Conservation (phyloP, 179 eudicot genomes). For the Patellifolia procumbens region DNA sequence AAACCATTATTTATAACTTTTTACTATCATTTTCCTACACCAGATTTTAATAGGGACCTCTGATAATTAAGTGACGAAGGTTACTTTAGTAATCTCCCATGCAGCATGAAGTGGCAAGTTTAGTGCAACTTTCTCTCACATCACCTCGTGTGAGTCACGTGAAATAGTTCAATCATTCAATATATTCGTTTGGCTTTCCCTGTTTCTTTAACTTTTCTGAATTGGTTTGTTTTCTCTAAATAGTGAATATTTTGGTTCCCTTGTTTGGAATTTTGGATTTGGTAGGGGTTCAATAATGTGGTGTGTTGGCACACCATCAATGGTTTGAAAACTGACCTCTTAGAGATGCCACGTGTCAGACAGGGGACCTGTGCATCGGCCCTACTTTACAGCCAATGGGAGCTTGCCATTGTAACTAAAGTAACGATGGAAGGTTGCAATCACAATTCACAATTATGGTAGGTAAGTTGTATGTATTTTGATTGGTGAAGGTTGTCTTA, state of each 20-base stretch:
- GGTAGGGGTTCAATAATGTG: not conserved
- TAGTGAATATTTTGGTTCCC: not conserved
- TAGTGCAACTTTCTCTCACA: not conserved
- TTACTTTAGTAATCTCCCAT: not conserved
- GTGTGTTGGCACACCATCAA: constrained; percentile 6
- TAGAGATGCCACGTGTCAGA: constrained; percentile 9
- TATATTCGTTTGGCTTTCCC: not conserved
- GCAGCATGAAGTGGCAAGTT: not conserved
- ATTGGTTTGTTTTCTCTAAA: no score
- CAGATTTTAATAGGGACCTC: no score
- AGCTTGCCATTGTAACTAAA: not conserved
- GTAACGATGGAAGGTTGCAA: not conserved
- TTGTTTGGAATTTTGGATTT: not conserved
- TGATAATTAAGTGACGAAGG: no score
- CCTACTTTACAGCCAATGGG: constrained; percentile 8
- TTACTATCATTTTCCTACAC: no score
- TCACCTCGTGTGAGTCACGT: constrained; percentile 11
- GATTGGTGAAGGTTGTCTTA: constrained; percentile 4
- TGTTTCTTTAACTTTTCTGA: no score
- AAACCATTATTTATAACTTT: no score
- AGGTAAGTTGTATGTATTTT: not conserved
- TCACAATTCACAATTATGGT: not conserved
- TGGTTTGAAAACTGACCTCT: not conserved
- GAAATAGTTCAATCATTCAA: constrained; percentile 15
- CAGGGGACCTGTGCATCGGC: not conserved